Evolutionary conservation across 78 protist species (phyloP).

Genomic region (Pigoraptor vietnamica): DNA sequence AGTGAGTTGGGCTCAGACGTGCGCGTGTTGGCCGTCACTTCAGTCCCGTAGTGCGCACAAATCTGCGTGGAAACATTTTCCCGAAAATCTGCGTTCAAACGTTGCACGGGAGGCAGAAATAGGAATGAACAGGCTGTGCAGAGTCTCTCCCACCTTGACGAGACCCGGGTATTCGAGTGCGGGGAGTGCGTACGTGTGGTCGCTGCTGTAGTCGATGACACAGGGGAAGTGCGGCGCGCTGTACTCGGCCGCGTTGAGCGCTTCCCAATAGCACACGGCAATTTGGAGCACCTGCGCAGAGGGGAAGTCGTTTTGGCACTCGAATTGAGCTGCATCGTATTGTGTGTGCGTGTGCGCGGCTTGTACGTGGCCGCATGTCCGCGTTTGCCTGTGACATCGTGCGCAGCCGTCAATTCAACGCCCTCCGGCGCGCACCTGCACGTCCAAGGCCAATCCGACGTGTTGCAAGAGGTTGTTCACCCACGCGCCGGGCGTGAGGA

Average conservation of each 20-base stretch:
- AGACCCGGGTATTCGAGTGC: neutral
- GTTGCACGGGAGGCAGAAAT: neutral
- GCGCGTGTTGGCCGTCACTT: no score
- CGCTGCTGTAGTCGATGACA: neutral
- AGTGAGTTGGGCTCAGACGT: no score
- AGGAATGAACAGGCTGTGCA: no score
- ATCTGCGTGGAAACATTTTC: no score
- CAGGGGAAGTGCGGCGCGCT: neutral
- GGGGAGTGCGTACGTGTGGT: neutral
- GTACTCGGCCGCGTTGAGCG: neutral
- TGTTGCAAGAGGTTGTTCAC: neutral
- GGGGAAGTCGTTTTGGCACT: no score
- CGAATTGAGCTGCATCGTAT: no score
- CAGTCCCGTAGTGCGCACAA: no score
- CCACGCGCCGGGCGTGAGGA: neutral
- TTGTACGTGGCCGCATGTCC: neutral
- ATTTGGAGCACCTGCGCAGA: neutral
- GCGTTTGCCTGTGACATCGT: neutral
- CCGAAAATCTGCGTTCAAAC: no score
- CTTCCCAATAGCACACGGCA: neutral
- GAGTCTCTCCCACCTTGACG: neutral
- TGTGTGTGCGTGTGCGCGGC: no score
- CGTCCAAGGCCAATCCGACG: neutral
- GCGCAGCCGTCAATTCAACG: no score
- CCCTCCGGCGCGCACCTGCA: neutral